Conservation (phyloP, 2,329 filamentous ascomycete species). For the Kalmusia sp. region DNA sequence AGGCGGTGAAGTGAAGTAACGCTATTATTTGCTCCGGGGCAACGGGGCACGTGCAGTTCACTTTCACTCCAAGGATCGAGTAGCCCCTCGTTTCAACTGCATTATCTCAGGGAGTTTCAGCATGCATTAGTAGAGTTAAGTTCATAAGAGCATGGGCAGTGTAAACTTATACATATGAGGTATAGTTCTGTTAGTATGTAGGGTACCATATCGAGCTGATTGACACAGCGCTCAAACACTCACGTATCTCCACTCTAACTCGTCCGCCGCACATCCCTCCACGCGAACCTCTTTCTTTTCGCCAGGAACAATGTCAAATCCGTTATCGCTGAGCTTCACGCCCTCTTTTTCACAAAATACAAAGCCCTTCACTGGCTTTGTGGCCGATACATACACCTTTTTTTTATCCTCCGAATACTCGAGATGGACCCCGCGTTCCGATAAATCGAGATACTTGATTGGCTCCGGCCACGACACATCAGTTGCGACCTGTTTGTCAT, state of each 20-base stretch:
- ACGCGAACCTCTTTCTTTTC: constrained; percentile 23
- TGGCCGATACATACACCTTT: constrained; percentile 13
- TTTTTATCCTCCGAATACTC: constrained; percentile 13
- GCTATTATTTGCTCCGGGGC: too few species aligned
- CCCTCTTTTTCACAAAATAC: constrained; percentile 25
- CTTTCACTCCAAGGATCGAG: too few species aligned
- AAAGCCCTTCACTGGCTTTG: constrained; percentile 30
- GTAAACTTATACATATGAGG: too few species aligned
- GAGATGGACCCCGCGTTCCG: constrained; percentile 18
- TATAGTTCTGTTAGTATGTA: too few species aligned
- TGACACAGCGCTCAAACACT: too few species aligned
- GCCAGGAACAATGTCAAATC: constrained; percentile 35
- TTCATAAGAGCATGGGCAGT: too few species aligned
- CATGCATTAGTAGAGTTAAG: too few species aligned
- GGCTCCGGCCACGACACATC: constrained; percentile 31
- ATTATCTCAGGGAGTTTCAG: too few species aligned
- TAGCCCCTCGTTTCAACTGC: too few species aligned
- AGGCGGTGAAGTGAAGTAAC: too few species aligned
- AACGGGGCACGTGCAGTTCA: too few species aligned
- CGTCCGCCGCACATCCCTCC: constrained; percentile 9
- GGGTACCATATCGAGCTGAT: too few species aligned
- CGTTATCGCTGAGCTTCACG: constrained; percentile 32
- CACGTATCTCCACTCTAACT: constrained; percentile 28
- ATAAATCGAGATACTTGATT: constrained; percentile 28
- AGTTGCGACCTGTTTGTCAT: constrained; percentile 15